These are phyloP conservation scores for Colletotrichum liaoningense DNA, from an alignment of 2,329 filamentous ascomycete genomes.

Conservation along the genomic window DNA sequence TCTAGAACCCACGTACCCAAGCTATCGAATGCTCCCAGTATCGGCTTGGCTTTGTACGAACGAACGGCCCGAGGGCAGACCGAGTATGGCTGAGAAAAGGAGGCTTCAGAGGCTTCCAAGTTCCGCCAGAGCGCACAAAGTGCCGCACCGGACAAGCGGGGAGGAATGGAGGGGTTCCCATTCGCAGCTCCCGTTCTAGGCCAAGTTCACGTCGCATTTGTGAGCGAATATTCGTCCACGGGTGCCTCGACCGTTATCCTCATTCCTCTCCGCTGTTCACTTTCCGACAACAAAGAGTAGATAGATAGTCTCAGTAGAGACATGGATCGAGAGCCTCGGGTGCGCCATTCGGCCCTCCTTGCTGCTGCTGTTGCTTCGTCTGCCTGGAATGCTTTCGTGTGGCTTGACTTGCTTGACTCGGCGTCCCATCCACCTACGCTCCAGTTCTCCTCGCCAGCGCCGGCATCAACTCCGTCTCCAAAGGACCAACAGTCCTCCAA, in stretches of 20 bases:
- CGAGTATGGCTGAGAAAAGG: not conserved
- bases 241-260: not conserved
- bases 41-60: not conserved
- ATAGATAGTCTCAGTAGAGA: not conserved
- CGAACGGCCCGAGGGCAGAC: not conserved
- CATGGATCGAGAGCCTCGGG: not conserved
- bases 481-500: not conserved
- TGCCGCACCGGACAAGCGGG: slow-evolving; percentile 1
- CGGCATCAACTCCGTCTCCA: not conserved
- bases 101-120: not conserved
- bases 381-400: not conserved
- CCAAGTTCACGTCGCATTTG: not conserved
- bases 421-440: not conserved
- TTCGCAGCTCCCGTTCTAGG: not conserved
- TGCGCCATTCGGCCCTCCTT: not conserved
- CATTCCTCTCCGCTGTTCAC: not conserved
- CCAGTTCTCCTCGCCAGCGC: not conserved
- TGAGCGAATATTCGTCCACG: not conserved
- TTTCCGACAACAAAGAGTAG: not conserved
- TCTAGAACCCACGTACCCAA: not conserved
- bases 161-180: slow-evolving; percentile 3
- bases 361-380: not conserved
- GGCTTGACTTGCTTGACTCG: slow-evolving; percentile 19
- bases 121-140: not conserved
- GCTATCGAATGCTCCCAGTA: not conserved